These are phyloP conservation scores for Ceratocystis destructans DNA, from an alignment of 2,329 filamentous ascomycete genomes.

Conservation along the genomic window DNA sequence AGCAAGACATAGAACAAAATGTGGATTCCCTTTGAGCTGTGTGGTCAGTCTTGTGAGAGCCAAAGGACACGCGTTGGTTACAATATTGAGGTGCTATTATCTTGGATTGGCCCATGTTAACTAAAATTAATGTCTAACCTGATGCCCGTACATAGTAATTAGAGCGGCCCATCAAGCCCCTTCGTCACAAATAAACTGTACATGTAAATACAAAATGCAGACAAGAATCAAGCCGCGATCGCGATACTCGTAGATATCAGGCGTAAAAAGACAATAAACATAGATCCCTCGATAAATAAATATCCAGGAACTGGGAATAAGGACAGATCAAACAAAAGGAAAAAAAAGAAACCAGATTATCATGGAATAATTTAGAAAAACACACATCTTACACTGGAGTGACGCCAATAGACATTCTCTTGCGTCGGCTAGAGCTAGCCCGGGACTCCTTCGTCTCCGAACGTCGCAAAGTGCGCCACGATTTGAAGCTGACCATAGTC, in stretches of 20 bases:
- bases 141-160: background rate
- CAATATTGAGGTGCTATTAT: too few relatives aligned
- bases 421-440: conserved; percentile 8
- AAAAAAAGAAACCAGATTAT: background rate
- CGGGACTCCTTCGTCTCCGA: conserved; percentile 30
- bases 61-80: too few relatives aligned
- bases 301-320: background rate
- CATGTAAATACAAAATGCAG: background rate
- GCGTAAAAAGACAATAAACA: background rate
- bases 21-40: too few relatives aligned
- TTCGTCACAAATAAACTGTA: background rate
- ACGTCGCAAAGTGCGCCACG: conserved; percentile 32
- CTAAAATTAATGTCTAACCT: background rate
- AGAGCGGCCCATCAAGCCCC: background rate
- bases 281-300: background rate
- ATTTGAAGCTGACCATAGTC: conserved; percentile 40
- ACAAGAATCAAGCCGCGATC: background rate
- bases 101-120: too few relatives aligned
- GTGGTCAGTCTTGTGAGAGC: too few relatives aligned
- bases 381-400: background rate
- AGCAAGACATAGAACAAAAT: background rate
- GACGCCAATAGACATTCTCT: background rate
- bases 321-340: background rate
- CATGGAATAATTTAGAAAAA: background rate
- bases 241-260: background rate